Conservation (phyloP, 2,329 filamentous ascomycete species). For the Trichoderma arundinaceum region DNA sequence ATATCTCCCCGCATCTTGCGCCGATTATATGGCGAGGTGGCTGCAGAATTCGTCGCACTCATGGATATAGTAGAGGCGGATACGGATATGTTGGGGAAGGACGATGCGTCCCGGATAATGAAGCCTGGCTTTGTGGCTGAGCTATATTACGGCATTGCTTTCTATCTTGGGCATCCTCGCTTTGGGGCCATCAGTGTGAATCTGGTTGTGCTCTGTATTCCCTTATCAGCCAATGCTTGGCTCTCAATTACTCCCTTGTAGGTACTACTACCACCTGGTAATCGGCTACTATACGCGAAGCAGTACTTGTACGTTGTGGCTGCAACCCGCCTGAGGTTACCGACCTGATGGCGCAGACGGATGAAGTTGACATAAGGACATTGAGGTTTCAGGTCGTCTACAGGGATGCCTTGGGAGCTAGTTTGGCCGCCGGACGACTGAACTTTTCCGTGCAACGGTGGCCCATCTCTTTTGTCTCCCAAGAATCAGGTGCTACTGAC, state of each 20-base stretch:
- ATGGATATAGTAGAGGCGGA: neutral
- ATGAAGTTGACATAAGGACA: neutral
- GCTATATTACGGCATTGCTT: too few relatives aligned
- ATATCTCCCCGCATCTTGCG: constrained; percentile 22
- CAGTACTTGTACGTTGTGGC: too few relatives aligned
- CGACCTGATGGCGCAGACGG: neutral
- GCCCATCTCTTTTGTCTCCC: neutral
- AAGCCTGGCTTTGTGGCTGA: too few relatives aligned
- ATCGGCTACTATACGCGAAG: too few relatives aligned
- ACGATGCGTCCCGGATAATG: too few relatives aligned
- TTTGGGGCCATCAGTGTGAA: neutral
- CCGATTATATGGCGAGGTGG: neutral
- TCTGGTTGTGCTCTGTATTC: neutral
- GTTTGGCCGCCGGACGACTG: neutral
- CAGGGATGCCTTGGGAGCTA: neutral
- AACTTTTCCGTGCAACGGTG: neutral
- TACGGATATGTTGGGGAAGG: neutral
- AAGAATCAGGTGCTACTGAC: neutral
- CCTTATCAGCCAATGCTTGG: neutral
- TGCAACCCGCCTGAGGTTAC: neutral
- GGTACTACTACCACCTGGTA: too few relatives aligned
- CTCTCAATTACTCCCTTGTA: neutral
- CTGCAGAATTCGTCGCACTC: neutral
- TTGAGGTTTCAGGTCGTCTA: neutral
- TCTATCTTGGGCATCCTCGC: too few relatives aligned